Evolutionary conservation across 352 stramenopile species (phyloP).

Genomic region (Phytophthora citrophthora): DNA sequence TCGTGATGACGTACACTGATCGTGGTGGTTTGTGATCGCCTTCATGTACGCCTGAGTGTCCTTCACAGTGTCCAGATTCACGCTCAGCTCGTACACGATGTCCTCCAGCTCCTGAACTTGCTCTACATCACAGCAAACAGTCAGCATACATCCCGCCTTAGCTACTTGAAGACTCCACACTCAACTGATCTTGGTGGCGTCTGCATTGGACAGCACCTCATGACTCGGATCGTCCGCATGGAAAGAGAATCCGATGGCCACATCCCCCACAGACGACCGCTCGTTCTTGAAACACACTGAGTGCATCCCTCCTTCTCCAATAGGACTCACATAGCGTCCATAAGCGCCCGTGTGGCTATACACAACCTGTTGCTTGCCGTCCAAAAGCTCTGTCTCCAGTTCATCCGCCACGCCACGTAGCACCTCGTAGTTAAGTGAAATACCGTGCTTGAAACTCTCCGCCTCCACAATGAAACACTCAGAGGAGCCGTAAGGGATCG

Average conservation of each 20-base stretch:
- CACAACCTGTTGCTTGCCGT: constrained; percentile 61
- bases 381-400: constrained; percentile 70
- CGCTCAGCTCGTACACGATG: constrained; percentile 86
- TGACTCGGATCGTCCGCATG: constrained; percentile 85
- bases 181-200: constrained; percentile 90
- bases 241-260: constrained; percentile 88
- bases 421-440: constrained; percentile 89
- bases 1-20: constrained; percentile 49
- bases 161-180: constrained; percentile 9
- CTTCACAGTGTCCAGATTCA: constrained; percentile 87
- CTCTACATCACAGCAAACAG: constrained; percentile 40
- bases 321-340: constrained; percentile 61
- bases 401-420: constrained; percentile 73
- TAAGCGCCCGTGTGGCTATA: constrained; percentile 62
- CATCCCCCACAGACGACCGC: constrained; percentile 57
- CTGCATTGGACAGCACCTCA: constrained; percentile 88
- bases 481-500: constrained; percentile 40
- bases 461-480: constrained; percentile 84
- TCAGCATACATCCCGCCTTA: neutral
- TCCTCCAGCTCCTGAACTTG: constrained; percentile 89
- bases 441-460: constrained; percentile 76
- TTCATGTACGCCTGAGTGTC: constrained; percentile 90
- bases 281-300: constrained; percentile 84
- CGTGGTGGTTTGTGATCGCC: constrained; percentile 81
- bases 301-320: constrained; percentile 63